Percentiles rank a stretch among this genome's conserved stretches.
phyloP scores from a whole-genome alignment of 495 filamentous ascomycete genomes.

The Recurvomyces mirabilis region DNA sequence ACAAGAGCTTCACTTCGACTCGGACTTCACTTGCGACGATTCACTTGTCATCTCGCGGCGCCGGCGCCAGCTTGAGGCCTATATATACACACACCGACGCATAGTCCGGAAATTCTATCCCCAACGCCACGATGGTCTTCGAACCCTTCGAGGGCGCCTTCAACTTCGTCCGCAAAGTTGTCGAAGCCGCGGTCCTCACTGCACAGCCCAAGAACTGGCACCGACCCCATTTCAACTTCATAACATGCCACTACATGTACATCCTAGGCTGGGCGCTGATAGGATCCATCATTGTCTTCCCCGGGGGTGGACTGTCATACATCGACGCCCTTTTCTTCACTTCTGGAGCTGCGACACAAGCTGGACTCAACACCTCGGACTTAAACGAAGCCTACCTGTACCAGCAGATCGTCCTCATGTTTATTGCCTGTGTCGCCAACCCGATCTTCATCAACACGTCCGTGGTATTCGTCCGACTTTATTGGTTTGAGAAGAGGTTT shows the following conservation, averaged over 20 bases:
- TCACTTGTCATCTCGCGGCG: not conserved
- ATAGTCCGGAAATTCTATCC: no score
- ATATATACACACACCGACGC: not conserved
- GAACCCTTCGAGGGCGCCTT: not conserved
- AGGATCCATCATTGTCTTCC: conserved; percentile 65
- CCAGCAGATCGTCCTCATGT: conserved; percentile 56
- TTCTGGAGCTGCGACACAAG: conserved; percentile 73
- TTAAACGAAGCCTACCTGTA: conserved; percentile 63
- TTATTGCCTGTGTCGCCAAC: conserved; percentile 49
- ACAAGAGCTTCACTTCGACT: not conserved
- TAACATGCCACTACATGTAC: conserved; percentile 76
- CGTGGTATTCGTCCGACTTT: conserved; percentile 82
- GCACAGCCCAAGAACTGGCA: no score
- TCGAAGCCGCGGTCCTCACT: no score
- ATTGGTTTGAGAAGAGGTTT: conserved; percentile 97
- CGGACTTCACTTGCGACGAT: no score
- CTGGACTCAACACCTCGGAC: conserved; percentile 75
- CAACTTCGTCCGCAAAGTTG: no score
- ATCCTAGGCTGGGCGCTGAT: conserved; percentile 58
- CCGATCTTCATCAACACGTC: conserved; percentile 82
- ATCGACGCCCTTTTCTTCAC: conserved; percentile 85
- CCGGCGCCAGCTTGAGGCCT: not conserved
- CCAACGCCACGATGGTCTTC: conserved; percentile 4
- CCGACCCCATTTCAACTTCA: conserved; percentile 55
- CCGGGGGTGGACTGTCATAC: conserved; percentile 52